Conservation (phyloP, 495 filamentous ascomycete species). For the Aspergillus saccharolyticus region DNA sequence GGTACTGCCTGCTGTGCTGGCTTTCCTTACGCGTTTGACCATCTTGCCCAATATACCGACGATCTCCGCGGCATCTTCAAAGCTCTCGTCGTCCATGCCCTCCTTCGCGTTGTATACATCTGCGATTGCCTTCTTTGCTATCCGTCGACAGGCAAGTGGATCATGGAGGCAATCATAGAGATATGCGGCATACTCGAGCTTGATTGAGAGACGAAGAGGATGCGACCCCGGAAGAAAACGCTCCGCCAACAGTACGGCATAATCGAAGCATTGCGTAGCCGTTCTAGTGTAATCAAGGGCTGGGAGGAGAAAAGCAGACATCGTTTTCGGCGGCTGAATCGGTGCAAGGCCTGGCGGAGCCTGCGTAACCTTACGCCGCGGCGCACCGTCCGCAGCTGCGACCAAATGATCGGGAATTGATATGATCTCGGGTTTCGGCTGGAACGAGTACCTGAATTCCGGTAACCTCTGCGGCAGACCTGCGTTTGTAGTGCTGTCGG, state of each 20-base stretch:
- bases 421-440: conserved; percentile 16
- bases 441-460: conserved; percentile 21
- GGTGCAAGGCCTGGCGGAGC: conserved; percentile 41
- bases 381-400: not conserved
- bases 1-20: conserved; percentile 27
- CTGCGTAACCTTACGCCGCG: conserved; percentile 26
- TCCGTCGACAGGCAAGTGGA: conserved; percentile 58
- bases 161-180: conserved; percentile 92
- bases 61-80: conserved; percentile 70
- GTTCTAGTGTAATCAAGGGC: conserved; percentile 77
- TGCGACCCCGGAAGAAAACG: conserved; percentile 76
- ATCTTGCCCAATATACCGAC: conserved; percentile 71
- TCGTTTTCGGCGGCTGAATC: conserved; percentile 45
- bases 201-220: conserved; percentile 83
- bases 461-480: conserved; percentile 28
- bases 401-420: conserved; percentile 4
- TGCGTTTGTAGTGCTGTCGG: conserved; percentile 17
- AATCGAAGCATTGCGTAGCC: conserved; percentile 74
- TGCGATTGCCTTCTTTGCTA: conserved; percentile 78
- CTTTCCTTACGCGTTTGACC: conserved; percentile 60
- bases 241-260: conserved; percentile 71
- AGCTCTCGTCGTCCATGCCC: conserved; percentile 88
- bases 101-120: conserved; percentile 89
- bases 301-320: conserved; percentile 65
- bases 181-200: conserved; percentile 91